These are phyloP conservation scores for Coemansia aciculifera DNA, from an alignment of 192 early-diverging fungal genomes.

Conservation along the genomic window DNA sequence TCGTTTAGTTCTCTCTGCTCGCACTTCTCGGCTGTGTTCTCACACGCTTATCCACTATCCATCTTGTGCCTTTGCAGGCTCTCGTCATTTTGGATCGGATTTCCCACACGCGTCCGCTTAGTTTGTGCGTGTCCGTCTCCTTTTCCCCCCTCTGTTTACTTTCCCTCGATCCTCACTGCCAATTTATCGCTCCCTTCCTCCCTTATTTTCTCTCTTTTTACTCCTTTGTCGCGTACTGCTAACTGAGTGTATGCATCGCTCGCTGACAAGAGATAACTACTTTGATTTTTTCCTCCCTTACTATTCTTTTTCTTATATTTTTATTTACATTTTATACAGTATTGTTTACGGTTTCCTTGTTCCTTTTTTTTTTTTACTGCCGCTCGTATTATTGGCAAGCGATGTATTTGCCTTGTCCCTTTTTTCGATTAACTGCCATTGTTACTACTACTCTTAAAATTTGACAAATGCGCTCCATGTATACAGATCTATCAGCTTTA, in stretches of 20 bases:
- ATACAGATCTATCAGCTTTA: neutral
- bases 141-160: neutral
- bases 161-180: neutral
- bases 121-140: neutral
- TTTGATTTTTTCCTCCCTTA: neutral
- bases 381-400: neutral
- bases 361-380: conserved; percentile 5
- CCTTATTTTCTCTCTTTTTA: neutral
- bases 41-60: neutral
- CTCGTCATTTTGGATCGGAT: neutral
- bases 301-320: neutral
- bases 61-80: neutral
- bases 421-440: neutral
- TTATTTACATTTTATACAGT: neutral
- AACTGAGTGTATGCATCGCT: conserved; percentile 3
- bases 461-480: neutral
- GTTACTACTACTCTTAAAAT: neutral
- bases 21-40: neutral
- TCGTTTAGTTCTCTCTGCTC: neutral
- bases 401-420: neutral
- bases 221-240: conserved; percentile 4
- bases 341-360: conserved; percentile 4
- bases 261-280: neutral
- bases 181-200: neutral
- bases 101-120: neutral